phyloP scores from a whole-genome alignment of 2,329 filamentous ascomycete species.

The Podosphaera aphanis region DNA sequence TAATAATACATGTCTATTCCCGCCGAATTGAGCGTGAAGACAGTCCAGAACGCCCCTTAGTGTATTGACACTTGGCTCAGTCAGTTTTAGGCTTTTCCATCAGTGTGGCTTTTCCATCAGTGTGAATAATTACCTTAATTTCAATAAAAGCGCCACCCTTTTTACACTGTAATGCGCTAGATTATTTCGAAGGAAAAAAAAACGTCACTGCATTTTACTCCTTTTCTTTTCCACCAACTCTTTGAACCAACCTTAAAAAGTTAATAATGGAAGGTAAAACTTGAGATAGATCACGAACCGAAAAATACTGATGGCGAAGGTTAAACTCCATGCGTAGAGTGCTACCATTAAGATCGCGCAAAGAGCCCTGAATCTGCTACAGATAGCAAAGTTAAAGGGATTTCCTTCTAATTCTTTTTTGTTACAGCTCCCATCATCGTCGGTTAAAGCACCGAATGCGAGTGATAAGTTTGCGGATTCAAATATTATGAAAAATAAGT shows the following conservation, averaged over 20 bases:
- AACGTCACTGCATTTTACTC: constrained; percentile 6
- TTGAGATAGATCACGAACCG: constrained; percentile 22
- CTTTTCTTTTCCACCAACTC: constrained; percentile 31
- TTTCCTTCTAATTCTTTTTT: constrained; percentile 13
- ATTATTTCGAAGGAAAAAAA: neutral
- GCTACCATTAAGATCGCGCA: constrained; percentile 60
- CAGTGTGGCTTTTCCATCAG: too few relatives aligned
- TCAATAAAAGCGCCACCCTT: too few relatives aligned
- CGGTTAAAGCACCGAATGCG: constrained; percentile 61
- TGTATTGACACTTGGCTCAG: too few relatives aligned
- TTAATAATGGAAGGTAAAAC: constrained; percentile 12
- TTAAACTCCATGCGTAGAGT: constrained; percentile 71
- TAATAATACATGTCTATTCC: too few relatives aligned
- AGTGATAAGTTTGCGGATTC: constrained; percentile 80
- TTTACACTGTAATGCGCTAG: neutral
- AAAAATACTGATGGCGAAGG: constrained; percentile 69
- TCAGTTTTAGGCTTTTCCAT: too few relatives aligned
- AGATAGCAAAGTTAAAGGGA: constrained; percentile 24
- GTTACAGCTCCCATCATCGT: constrained; percentile 34
- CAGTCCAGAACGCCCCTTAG: too few relatives aligned
- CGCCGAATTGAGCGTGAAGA: too few relatives aligned
- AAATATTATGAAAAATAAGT: constrained; percentile 93
- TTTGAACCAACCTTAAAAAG: constrained; percentile 27
- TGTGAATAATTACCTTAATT: too few relatives aligned
- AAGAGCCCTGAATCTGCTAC: constrained; percentile 42